Evolutionary conservation across 176 grass and related monocot species (phyloP).

Genomic region (Raddia distichophylla): DNA sequence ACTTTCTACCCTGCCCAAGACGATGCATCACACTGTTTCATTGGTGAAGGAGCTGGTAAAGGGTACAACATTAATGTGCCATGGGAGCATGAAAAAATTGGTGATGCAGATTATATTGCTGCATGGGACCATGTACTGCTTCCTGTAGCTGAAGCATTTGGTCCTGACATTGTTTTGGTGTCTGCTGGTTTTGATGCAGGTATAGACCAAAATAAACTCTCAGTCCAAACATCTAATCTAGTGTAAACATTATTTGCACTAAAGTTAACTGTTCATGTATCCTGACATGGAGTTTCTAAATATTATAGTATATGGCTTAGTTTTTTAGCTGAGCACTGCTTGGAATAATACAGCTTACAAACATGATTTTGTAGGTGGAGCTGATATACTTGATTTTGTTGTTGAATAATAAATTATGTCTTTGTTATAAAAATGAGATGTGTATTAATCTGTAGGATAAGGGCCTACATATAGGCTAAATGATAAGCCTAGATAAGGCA

Average conservation of each 20-base stretch:
- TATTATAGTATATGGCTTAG: too few species aligned
- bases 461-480: too few species aligned
- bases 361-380: too few species aligned
- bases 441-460: too few species aligned
- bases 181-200: slow-evolving; percentile 99
- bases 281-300: too few species aligned
- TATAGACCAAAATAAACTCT: not conserved
- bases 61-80: slow-evolving; percentile 98
- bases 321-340: too few species aligned
- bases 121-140: slow-evolving; percentile 87
- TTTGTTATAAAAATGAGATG: too few species aligned
- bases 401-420: slow-evolving; percentile 13
- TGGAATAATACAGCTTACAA: too few species aligned
- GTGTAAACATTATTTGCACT: not conserved
- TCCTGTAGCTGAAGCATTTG: slow-evolving; percentile 72
- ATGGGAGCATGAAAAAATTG: slow-evolving; percentile 88
- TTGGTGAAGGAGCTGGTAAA: slow-evolving; percentile 81
- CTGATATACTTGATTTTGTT: not conserved
- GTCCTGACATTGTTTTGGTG: slow-evolving; percentile 82
- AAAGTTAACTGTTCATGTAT: not conserved
- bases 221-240: slow-evolving; percentile 22
- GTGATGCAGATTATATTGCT: slow-evolving; percentile 91
- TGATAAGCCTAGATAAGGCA: too few species aligned
- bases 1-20: slow-evolving; percentile 78
- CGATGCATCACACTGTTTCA: slow-evolving; percentile 83